Conservation (phyloP, 2,329 filamentous ascomycete genomes). For the Cladobotryum mycophilum region DNA sequence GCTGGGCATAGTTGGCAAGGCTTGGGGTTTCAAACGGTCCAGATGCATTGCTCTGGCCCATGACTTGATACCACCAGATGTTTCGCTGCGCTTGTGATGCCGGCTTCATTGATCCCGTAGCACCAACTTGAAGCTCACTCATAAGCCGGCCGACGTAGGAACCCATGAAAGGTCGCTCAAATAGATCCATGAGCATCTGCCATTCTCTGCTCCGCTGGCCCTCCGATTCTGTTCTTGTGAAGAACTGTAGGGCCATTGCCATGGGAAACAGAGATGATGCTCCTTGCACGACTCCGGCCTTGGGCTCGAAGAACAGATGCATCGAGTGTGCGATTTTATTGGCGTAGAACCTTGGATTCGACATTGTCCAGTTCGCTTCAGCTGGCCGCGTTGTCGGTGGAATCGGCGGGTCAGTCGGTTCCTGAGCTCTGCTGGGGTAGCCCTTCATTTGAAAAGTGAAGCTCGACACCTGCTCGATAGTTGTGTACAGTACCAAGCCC, state of each 20-base stretch:
- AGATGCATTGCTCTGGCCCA: constrained; percentile 5
- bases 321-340: constrained; percentile 14
- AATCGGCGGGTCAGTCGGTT: neutral
- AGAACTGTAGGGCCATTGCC: constrained; percentile 11
- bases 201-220: constrained; percentile 10
- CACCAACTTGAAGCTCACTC: constrained; percentile 4
- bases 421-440: neutral
- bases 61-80: constrained; percentile 8
- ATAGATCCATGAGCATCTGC: constrained; percentile 10
- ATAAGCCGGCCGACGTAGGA: constrained; percentile 11
- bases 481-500: constrained; percentile 7
- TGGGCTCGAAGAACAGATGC: constrained; percentile 11
- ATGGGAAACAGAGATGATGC: constrained; percentile 11
- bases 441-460: neutral
- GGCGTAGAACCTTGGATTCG: constrained; percentile 9
- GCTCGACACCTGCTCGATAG: neutral
- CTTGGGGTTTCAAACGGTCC: neutral
- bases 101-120: neutral
- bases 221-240: constrained; percentile 10
- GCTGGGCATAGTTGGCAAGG: neutral
- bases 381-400: neutral
- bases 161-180: constrained; percentile 11
- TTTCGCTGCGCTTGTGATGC: constrained; percentile 4
- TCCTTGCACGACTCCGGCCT: constrained; percentile 8
- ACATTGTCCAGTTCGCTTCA: neutral